These are phyloP conservation scores for Neofusicoccum kwambonambiense DNA, from an alignment of 2,329 filamentous ascomycete species.

Conservation along the genomic window DNA sequence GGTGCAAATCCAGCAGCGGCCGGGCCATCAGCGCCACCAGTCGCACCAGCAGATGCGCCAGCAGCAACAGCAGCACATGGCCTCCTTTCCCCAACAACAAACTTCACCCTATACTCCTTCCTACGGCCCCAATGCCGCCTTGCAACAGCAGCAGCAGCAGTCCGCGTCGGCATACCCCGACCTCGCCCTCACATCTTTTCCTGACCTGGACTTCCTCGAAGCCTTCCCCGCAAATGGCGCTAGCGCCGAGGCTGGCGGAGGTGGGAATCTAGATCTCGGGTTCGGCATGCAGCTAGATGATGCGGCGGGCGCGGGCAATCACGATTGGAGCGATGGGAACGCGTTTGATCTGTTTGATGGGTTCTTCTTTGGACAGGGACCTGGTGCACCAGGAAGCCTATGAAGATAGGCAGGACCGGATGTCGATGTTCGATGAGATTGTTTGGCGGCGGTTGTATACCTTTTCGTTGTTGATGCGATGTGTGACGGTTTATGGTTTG, in stretches of 20 bases:
- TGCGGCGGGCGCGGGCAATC: constrained; percentile 43
- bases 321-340: constrained; percentile 54
- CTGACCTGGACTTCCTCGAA: constrained; percentile 57
- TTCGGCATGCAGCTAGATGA: constrained; percentile 45
- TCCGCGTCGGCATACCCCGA: constrained; percentile 24
- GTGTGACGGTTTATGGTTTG: too few relatives aligned
- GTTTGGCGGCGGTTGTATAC: too few relatives aligned
- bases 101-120: constrained; percentile 21
- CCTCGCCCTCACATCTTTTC: constrained; percentile 36
- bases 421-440: too few relatives aligned
- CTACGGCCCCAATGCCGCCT: not conserved
- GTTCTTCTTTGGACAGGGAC: constrained; percentile 64
- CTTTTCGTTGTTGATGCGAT: not conserved
- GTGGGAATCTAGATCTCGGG: constrained; percentile 60
- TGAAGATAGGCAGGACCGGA: not conserved
- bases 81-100: constrained; percentile 28
- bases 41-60: constrained; percentile 15
- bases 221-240: constrained; percentile 39
- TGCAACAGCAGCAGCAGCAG: constrained; percentile 18
- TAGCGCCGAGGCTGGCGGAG: constrained; percentile 13
- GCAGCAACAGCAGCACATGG: constrained; percentile 26
- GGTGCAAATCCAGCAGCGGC: not conserved
- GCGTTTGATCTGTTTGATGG: constrained; percentile 61
- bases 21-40: constrained; percentile 18
- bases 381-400: constrained; percentile 20